Base-by-base conservation (phyloP, 1,284 basidiomycete genomes). In the Ganoderma lingzhi region DNA sequence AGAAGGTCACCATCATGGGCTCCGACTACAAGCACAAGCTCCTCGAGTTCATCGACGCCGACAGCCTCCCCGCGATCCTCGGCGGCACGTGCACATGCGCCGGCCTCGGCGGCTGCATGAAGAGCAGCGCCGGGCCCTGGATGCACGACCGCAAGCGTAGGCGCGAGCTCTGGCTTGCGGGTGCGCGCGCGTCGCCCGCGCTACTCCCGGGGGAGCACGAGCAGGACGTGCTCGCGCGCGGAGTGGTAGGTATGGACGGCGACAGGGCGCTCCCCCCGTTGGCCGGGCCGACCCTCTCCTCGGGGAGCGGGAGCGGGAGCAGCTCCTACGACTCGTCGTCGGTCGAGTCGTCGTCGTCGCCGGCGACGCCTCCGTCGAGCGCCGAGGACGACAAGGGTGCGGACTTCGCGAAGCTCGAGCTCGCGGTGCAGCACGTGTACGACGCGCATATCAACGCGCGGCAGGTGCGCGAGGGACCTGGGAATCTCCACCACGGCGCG, bases 81-180 rank as follows among this genome's bases (percentile, higher is more conserved):
- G 86, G 86, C 59, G 86, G 86, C 41, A 81, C 77, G 23, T 92
- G 90, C 77, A 87, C 83, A 3, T 92, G 91, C 76, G 79, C 76
- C 10, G 81, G 81, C 41, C 75, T 77, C 35, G 89, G 86, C 55
- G 89, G 90, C 4, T 93, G 92, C 73, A 83, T 84, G 68, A 74
- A 86, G 72, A 90, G 88, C 72, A 87, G 86, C 59, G 87, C 84
- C 0, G 91, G 92, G 5, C 92, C 91, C 30, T 93, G 91, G 91
- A 82, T 88, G 80, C 86, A 89, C 60, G 87, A 86, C 9, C 83
- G 90, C 66, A 77, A 80, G 32, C 85, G 85, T 64, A 86, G 86
- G 80, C 83, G 87, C 15, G 86, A 84, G 62, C 82, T 65, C 68
- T 82, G 80, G 80, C 72, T 81, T 42, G 48, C 65, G 3, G 80